These are phyloP conservation scores for Entelexis paramagnoliae DNA, from an alignment of 1,139 yeast species.

Conservation along the genomic window DNA sequence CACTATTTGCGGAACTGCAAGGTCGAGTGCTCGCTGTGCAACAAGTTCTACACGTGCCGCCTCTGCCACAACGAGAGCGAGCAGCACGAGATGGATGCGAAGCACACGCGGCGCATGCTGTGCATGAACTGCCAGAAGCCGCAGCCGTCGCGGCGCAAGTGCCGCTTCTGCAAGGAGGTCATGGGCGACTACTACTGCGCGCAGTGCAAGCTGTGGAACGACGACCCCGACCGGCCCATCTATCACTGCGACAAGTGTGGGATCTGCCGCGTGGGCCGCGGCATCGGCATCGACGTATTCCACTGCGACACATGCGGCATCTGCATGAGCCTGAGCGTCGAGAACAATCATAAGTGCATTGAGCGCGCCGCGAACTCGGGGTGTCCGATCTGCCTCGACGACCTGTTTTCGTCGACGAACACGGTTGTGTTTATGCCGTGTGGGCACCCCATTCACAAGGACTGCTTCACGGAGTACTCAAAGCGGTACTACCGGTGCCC, in stretches of 20 bases:
- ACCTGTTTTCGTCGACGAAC: conserved; percentile 72
- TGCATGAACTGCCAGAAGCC: conserved; percentile 74
- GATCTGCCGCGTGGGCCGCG: conserved; percentile 80
- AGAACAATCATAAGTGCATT: conserved; percentile 69
- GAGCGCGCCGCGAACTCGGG: conserved; percentile 81
- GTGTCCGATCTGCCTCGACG: conserved; percentile 90
- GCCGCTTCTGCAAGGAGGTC: conserved; percentile 54
- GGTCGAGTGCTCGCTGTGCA: conserved; percentile 67
- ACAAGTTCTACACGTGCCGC: conserved; percentile 68
- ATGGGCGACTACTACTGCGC: conserved; percentile 71
- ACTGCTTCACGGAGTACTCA: conserved; percentile 69
- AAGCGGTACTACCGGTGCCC: conserved; percentile 85
- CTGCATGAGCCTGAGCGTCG: conserved; percentile 71
- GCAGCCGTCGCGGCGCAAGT: conserved; percentile 61
- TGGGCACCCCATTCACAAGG: conserved; percentile 88
- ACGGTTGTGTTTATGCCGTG: conserved; percentile 89
- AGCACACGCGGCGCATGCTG: conserved; percentile 54
- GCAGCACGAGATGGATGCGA: conserved; percentile 54
- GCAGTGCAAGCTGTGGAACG: conserved; percentile 69
- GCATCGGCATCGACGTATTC: conserved; percentile 77
- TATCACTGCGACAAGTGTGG: conserved; percentile 93
- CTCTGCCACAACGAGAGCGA: conserved; percentile 65
- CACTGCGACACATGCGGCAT: conserved; percentile 89
- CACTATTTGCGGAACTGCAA: conserved; percentile 83
- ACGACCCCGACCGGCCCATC: conserved; percentile 63